Base-by-base conservation (phyloP, 176 grass and related monocot species). In the Chrysopogon serrulatus region DNA sequence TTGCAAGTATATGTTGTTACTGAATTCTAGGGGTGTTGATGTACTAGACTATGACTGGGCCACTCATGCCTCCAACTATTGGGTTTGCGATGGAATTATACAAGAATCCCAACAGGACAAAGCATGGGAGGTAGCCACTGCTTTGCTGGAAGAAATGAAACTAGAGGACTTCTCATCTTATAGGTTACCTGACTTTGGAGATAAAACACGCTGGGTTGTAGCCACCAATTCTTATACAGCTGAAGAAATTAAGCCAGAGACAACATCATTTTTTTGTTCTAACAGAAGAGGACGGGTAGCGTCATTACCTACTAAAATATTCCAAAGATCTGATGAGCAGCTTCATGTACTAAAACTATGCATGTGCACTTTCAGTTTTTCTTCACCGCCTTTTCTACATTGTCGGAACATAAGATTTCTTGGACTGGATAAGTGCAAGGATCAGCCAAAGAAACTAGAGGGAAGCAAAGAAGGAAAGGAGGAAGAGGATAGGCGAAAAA, bases 11-110 rank as follows among this genome's bases (percentile, higher is more conserved):
- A 3, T 84, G 0, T 0, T 84, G 2, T 16, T 6, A 0, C 8
- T 84, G 0, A 67, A 68, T 33, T 31, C 0, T 18, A 5, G 0
- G 3, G 3, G 21, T 1, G 28, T 4, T 0, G 0, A 23, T 1
- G 5, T 2, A 1, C 18, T 33, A 1, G 54, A 57, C 54, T 57
- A 8, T 33, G 41, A 76, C 44, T 84, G 61, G 82, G n/a, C 17
- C 2, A 24, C 12, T 28, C 73, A 77, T 42, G 68, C 54, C 21
- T 73, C 80, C 9, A 73, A 1, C 53, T 83, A 73, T 19, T 83
- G 68, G 80, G 71, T 84, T 5, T 84, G 82, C 1, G 82, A 84
- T 84, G 82, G 71, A 2, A 16, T 84, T 23, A 49, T 84, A 48
- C 19, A 39, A 10, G 30, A 18, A 37, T 2, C 0, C 0, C 8